A percentile compares a stretch with the other conserved stretches of the same genome.
Conservation (phyloP, 148 eudicot species). For the Rhododendron griersonianum region DNA sequence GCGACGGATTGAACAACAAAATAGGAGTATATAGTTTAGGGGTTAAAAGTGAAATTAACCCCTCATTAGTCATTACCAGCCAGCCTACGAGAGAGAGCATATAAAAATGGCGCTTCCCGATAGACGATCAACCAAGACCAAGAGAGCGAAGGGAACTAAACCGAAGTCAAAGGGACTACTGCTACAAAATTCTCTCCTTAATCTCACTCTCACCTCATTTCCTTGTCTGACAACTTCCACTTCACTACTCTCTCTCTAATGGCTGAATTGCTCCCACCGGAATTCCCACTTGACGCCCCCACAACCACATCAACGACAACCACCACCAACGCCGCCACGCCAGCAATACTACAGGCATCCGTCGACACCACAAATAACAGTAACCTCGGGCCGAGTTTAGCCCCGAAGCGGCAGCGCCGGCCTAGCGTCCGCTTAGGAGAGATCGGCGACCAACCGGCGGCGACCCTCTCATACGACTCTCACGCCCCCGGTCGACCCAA, state of each 20-base stretch:
- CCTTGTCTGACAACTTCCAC: not conserved
- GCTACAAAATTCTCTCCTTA: not conserved
- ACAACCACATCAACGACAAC: not conserved
- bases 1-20: no score
- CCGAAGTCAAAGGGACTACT: not conserved
- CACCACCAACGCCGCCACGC: slow-evolving; percentile 1
- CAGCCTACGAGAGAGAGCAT: no score
- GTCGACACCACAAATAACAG: not conserved
- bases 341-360: slow-evolving; percentile 21
- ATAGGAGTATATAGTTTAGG: no score
- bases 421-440: slow-evolving; percentile 50
- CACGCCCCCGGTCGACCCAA: slow-evolving; percentile 17
- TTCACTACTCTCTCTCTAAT: not conserved
- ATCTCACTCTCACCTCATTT: not conserved
- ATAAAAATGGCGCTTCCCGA: no score
- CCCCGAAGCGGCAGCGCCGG: slow-evolving; percentile 41
- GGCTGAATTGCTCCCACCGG: slow-evolving; percentile 11
- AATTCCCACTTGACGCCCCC: slow-evolving; percentile 1
- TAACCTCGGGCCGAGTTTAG: not conserved
- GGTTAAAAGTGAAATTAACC: no score
- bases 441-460: slow-evolving; percentile 33
- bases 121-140: no score
- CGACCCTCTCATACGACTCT: not conserved
- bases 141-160: no score
- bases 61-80: no score